Evolutionary conservation across 345 rosid species (phyloP), one percentile per base, ranked within the genome.

Genomic region (Laguncularia racemosa): DNA sequence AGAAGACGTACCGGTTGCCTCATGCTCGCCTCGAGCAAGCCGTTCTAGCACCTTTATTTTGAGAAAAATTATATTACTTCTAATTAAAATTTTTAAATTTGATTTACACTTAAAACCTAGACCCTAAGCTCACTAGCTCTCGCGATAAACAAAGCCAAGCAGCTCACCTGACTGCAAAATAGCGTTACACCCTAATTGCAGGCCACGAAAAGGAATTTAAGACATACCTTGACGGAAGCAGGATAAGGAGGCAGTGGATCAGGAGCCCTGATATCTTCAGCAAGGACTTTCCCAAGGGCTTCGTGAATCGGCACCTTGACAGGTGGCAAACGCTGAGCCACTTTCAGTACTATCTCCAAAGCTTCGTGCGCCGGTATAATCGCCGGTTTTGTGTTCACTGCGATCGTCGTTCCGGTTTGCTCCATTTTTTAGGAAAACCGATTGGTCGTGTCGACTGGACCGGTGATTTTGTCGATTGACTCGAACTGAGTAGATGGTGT

Each of bases 161-260:
- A 33, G 11, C 40, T 33, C 9, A 0, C 9, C 40, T 33, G 11
- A 33, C 1, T 33, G 40, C 40, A 33, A 9, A 9, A 33, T 33
- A 33, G 40, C 40, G 40, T 33, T 7, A 6, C 11, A 33, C 40
- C 11, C 40, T 9, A 33, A 33, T 33, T 9, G 4, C 40, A 33
- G 40, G 40, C 6, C 11, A 4, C 40, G 40, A 6, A 4, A 33
- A 33, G 40, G 40, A 7, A 33, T 33, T 33, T 12, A 57, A 45
- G n/a, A 20, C 44, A 1, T 14, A 89, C 96, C 89, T 89, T 93
- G 56, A 83, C 68, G 17, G 96, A 92, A 71, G 99, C 99, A 18
- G 88, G 89, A 72, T 92, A 89, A 21, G 99, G 97, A 68, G 99
- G 99, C 13, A 87, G 66, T 63, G 96, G 99, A 67, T 89, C 96